Evolutionary conservation across 306 rosid species (phyloP), one percentile per base, ranked within the genome.

Genomic region (Acacia crassicarpa): DNA sequence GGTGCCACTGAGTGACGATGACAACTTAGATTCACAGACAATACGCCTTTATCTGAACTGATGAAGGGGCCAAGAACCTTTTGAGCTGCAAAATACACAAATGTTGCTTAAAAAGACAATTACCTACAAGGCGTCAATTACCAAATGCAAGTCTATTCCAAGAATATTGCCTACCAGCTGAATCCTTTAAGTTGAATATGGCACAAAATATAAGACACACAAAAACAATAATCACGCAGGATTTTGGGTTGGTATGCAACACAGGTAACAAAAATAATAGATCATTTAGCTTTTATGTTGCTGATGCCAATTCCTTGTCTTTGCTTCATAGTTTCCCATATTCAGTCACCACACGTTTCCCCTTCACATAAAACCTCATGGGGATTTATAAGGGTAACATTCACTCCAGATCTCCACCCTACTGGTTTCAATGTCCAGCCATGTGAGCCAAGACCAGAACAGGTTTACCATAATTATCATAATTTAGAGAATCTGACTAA

Each of bases 21-120:
- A 38, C 54, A 53, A 59, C 73, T 74, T 88, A 63, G 72, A 76
- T 85, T 86, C 76, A 76, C 43, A 16, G 83, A 83, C 59, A 76
- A 71, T 43, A 79, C 30, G 68, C 61, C 63, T 69, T 69, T 73
- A 43, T 68, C 83, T 81, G 86, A 74, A 71, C 54, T 77, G 88
- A 87, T 74, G 87, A 87, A 56, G 73, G 83, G 44, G 80, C 74
- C 77, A 32, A 83, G 71, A 81, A 51, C 76, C 79, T 79, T 85
- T 76, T 85, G 85, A 11, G 86, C 98, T 94, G 98, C 92, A 94
- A 85, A 69, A 75, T 40, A 78, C 17, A 84, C 10, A 80, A 59
- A 80, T 86, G 80, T 12, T 63, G 84, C 45, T 80, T 65, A 56
- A 48, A 9, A 53, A 70, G 72, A 56, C 62, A 53, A 53, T 53